Conservation (phyloP, 1,139 yeast species). For the Candida tetrigidarum region DNA sequence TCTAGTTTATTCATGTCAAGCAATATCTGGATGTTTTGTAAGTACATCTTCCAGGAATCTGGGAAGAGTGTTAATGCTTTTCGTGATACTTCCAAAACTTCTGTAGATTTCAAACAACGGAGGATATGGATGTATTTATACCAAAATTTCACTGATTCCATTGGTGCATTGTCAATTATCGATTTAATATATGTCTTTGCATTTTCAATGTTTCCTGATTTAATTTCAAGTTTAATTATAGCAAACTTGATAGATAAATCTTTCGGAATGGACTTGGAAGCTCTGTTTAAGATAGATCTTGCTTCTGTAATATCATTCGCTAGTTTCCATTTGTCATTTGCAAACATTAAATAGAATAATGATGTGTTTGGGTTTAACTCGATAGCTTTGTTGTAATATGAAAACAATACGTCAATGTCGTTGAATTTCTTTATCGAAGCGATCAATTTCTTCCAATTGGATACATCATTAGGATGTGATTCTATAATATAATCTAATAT, state of each 20-base stretch:
- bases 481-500: constrained; percentile 53
- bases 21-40: constrained; percentile 63
- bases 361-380: constrained; percentile 51
- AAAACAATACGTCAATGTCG: constrained; percentile 39
- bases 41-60: constrained; percentile 49
- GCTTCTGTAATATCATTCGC: constrained; percentile 56
- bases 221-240: constrained; percentile 63
- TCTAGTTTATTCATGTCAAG: constrained; percentile 28
- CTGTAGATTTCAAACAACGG: constrained; percentile 31
- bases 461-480: constrained; percentile 50
- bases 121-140: constrained; percentile 63
- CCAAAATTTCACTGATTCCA: constrained; percentile 57
- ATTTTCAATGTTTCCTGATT: constrained; percentile 33
- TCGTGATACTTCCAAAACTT: constrained; percentile 44
- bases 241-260: constrained; percentile 73
- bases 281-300: constrained; percentile 36
- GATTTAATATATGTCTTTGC: constrained; percentile 46
- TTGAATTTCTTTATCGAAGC: constrained; percentile 43
- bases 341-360: constrained; percentile 66
- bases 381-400: constrained; percentile 56
- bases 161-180: constrained; percentile 25
- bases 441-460: constrained; percentile 61
- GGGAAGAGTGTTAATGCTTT: constrained; percentile 54
- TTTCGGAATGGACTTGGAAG: constrained; percentile 25
- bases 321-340: constrained; percentile 66